Conservation (phyloP, 495 filamentous ascomycete species). For the Cercophora scortea region DNA sequence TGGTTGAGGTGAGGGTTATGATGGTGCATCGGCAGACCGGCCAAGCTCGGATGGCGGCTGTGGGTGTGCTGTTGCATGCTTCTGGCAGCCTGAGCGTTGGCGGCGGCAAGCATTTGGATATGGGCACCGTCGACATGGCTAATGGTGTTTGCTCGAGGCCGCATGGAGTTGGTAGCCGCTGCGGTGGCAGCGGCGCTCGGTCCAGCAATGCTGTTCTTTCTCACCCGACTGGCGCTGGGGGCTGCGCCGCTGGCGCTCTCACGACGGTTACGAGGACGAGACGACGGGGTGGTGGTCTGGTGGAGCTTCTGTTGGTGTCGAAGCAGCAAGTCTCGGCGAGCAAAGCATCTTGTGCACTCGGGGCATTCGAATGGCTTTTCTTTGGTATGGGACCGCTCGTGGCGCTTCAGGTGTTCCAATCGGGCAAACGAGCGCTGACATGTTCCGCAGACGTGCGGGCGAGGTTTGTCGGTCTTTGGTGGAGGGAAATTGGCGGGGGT, state of each 20-base stretch:
- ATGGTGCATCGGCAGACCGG: conserved; percentile 56
- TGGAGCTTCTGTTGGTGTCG: conserved; percentile 98
- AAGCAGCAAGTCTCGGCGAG: conserved; percentile 82
- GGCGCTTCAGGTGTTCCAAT: conserved; percentile 93
- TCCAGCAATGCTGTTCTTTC: conserved; percentile 83
- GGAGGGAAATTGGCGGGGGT: conserved; percentile 52
- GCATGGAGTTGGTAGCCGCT: conserved; percentile 48
- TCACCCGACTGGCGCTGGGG: conserved; percentile 60
- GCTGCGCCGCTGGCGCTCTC: conserved; percentile 80
- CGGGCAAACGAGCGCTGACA: conserved; percentile 91
- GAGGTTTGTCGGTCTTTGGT: conserved; percentile 93
- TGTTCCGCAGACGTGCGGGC: conserved; percentile 90
- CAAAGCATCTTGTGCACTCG: conserved; percentile 92
- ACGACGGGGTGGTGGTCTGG: conserved; percentile 87
- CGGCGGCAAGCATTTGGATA: conserved; percentile 61
- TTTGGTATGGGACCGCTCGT: conserved; percentile 97
- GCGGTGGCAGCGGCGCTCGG: conserved; percentile 35
- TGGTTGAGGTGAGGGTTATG: conserved; percentile 36
- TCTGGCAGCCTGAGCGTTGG: conserved; percentile 39
- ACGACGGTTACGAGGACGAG: conserved; percentile 75
- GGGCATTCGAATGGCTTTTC: conserved; percentile 99
- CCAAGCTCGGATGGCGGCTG: conserved; percentile 58
- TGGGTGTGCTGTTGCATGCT: conserved; percentile 45
- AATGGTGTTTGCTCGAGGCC: conserved; percentile 93
- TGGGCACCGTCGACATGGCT: conserved; percentile 81